These are phyloP conservation scores for Neodidymelliopsis sp. DNA, from an alignment of 2,329 filamentous ascomycete species.

Conservation along the genomic window DNA sequence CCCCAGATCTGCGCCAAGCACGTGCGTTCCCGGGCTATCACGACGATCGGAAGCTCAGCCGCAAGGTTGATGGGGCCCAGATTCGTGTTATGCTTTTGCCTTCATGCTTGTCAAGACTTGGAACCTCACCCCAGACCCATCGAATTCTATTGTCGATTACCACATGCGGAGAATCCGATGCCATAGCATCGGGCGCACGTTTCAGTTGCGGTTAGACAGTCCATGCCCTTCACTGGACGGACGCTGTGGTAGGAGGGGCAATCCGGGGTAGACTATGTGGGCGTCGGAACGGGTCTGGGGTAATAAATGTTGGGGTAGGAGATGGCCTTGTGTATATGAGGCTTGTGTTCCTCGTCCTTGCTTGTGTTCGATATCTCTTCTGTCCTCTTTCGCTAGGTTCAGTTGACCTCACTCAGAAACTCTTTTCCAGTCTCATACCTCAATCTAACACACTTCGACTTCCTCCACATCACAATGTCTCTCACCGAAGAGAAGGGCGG, in stretches of 20 bases:
- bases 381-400: conserved; percentile 14
- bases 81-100: conserved; percentile 8
- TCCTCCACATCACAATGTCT: conserved; percentile 12
- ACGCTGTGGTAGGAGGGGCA: conserved; percentile 4
- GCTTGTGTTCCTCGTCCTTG: conserved; percentile 13
- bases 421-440: neutral
- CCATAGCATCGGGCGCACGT: conserved; percentile 14
- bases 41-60: conserved; percentile 10
- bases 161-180: conserved; percentile 9
- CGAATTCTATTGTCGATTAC: conserved; percentile 7
- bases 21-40: conserved; percentile 11
- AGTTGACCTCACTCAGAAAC: conserved; percentile 9
- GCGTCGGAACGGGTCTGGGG: conserved; percentile 14
- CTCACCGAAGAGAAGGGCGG: conserved; percentile 32
- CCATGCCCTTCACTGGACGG: neutral
- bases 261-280: conserved; percentile 18
- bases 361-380: conserved; percentile 16
- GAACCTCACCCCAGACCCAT: conserved; percentile 7
- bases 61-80: conserved; percentile 14
- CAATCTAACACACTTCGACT: neutral
- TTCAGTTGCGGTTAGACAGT: conserved; percentile 6
- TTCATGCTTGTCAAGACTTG: conserved; percentile 6
- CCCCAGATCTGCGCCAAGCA: conserved; percentile 18
- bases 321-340: conserved; percentile 15
- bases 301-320: conserved; percentile 2